Base-by-base conservation (phyloP, 768 basidiomycete species). In the Omphalotus guepiniiformis region DNA sequence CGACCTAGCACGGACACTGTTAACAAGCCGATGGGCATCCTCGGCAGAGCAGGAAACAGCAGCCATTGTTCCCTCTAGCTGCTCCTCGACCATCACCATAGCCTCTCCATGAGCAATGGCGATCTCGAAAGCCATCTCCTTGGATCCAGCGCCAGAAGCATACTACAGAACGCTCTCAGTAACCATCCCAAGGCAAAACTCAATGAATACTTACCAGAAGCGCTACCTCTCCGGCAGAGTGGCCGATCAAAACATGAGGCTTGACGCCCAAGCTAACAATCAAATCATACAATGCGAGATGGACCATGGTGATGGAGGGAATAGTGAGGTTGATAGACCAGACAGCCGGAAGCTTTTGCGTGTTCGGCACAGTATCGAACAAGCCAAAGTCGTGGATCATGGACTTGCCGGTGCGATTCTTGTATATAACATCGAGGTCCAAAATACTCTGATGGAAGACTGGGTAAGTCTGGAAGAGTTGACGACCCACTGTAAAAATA, bases 181-280 rank as follows among this genome's bases (percentile, higher is more conserved):
- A 9, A 32, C 30, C n/a, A n/a, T 32, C 8, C n/a, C 8, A 9
- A 32, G 9, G n/a, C 30, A 32, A n/a, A 32, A 9, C n/a, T n/a
- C n/a, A n/a, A 72, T 71, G 3, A 69, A 72, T 0, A 71, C 66
- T 42, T 73, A 72, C 9, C 9, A 75, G 48, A 16, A 75, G 40
- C 0, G 69, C 68, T 0, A 72, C 71, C 51, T 76, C 75, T 9
- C 75, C 75, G 12, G 73, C 72, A n/a, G 74, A 75, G 55, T 75
- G 73, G 0, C 75, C 75, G 5, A 76, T 39, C 13, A 75, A 56
- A 5, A 59, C 56, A 35, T 72, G 64, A 0, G 75, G 72, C 11
- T 46, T 50, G 37, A 73, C 44, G 6, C 70, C 68, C 12, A 73
- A 35, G 38, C 62, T 60, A 1, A 49, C 49, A 1, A 75, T 53